Base-by-base conservation (phyloP, 148 eudicot genomes). In the Limonium bicolor region DNA sequence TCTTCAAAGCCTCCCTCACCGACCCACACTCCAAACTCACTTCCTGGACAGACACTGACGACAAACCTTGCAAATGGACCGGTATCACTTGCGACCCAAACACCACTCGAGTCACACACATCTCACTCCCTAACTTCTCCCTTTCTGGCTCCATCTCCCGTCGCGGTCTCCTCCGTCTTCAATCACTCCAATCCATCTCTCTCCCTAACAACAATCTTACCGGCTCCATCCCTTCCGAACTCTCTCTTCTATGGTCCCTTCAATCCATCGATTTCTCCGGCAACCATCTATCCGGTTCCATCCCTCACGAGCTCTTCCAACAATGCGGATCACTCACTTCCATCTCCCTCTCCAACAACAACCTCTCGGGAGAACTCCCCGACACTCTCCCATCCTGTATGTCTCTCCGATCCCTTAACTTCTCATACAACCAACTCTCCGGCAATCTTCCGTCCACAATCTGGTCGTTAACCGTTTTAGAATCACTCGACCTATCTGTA, bases 31-130 rank as follows among this genome's bases (percentile, higher is more conserved):
- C 71, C 17, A 73, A 59, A 38, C 69, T 87, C 36, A 24, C 51
- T 6, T 71, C 96, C 20, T 87, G 96, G 96, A 78, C 56, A 22
- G 94, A 87, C 14, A 78, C 71, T 52, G 94, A 76, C 30, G 67
- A 64, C 36, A 57, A 21, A 12, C 70, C 86, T 28, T 87, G 96
- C 62, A 74, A 73, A 36, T 87, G 96, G 96, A 46, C n/a, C 15
- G 96, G 96, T 7, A 51, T 87, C 1, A 51, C 42, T 50, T 87
- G 96, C 47, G 82, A 82, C 50, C 64, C 69, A 0, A 19, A 24
- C 5, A 45, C 68, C 3, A 64, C 67, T 20, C 55, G 80, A 42
- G 94, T 85, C 36, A 59, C 79, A 26, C 62, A 74, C 57, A 64
- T 85, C 3, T 23, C 27, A 30, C 74, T 85, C 18, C 57, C 74